A percentile compares a stretch with the other conserved stretches of the same genome.
phyloP scores from a whole-genome alignment of 208 protist species.

The Naegleria gruberi region DNA sequence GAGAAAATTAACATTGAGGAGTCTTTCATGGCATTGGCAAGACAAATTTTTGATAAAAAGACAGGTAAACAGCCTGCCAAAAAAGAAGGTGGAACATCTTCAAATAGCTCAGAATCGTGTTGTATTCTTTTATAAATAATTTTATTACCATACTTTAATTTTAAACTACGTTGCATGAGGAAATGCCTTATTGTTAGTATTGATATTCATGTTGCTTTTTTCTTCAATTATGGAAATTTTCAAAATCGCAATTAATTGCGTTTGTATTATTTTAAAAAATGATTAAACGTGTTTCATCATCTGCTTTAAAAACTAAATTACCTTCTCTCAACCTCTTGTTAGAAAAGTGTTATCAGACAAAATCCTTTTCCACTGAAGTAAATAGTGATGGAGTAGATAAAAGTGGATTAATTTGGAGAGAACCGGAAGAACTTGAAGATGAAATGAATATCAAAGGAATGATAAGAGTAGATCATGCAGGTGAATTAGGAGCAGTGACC shows the following conservation, averaged over 20 bases:
- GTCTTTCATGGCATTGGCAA: slow-evolving; percentile 11
- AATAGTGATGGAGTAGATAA: not conserved
- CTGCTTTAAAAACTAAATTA: too few species aligned
- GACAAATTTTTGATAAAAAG: not conserved
- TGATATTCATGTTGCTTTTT: too few species aligned
- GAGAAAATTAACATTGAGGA: slow-evolving; percentile 30
- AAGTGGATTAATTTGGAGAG: not conserved
- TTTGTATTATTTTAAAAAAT: too few species aligned
- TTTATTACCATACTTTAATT: not conserved
- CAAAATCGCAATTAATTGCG: too few species aligned
- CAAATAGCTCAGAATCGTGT: not conserved
- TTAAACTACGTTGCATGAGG: too few species aligned
- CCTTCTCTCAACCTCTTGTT: too few species aligned
- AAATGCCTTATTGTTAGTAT: too few species aligned
- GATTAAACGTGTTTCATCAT: too few species aligned
- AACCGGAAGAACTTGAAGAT: not conserved
- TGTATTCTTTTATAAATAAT: not conserved
- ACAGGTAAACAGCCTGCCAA: not conserved
- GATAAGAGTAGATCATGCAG: slow-evolving; percentile 21
- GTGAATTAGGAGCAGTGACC: slow-evolving; percentile 25
- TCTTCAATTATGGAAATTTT: too few species aligned
- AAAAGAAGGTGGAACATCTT: not conserved
- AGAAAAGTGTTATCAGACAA: too few species aligned
- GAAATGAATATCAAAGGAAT: not conserved
- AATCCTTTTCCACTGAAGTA: too few species aligned